phyloP scores from a whole-genome alignment of 768 basidiomycete species.

The Punctularia strigosozonata region DNA sequence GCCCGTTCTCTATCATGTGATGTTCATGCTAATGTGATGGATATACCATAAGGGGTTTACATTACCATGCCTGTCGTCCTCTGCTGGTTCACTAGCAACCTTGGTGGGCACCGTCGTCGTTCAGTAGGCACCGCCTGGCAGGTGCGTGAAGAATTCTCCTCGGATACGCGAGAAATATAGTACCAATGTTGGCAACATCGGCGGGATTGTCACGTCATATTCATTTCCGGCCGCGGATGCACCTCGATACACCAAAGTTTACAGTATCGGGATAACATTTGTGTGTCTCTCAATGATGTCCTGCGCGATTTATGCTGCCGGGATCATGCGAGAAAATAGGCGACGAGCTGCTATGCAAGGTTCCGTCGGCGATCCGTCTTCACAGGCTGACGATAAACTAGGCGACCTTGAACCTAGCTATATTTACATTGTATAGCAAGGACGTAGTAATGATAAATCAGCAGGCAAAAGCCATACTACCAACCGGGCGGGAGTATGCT shows the following conservation, averaged over 20 bases:
- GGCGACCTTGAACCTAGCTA: not conserved
- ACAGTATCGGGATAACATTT: not conserved
- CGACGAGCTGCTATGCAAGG: not conserved
- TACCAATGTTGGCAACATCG: not conserved
- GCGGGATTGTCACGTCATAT: not conserved
- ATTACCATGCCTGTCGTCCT: no score
- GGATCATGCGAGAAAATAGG: not conserved
- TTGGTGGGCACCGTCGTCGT: not conserved
- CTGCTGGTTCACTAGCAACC: no score
- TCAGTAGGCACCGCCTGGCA: not conserved
- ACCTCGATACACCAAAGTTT: not conserved
- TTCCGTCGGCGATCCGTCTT: not conserved
- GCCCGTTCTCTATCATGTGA: no score
- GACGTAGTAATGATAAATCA: not conserved
- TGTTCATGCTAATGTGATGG: no score
- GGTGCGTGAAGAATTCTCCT: not conserved
- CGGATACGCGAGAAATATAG: not conserved
- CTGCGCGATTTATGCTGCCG: not conserved
- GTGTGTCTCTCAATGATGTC: not conserved
- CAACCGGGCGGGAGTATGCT: not conserved
- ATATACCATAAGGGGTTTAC: no score
- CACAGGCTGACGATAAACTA: not conserved
- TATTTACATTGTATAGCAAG: not conserved
- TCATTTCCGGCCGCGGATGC: not conserved
- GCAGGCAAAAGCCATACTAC: not conserved